Evolutionary conservation across 1,139 yeast genomes (phyloP).

Genomic region (Sporopachydermia cereana): DNA sequence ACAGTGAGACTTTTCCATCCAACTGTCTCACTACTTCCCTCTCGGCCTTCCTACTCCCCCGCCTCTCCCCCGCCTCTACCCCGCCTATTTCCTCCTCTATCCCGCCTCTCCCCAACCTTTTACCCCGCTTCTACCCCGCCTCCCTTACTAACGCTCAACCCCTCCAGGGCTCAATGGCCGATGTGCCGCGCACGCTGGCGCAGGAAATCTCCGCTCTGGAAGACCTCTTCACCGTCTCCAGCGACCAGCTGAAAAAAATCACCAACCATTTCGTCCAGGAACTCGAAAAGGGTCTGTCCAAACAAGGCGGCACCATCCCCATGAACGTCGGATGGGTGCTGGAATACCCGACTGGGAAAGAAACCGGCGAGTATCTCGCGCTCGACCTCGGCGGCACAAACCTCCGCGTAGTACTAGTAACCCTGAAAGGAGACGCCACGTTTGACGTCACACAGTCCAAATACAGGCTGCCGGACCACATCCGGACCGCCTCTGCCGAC

Average conservation of each 20-base stretch:
- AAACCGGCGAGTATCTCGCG: constrained; percentile 80
- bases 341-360: constrained; percentile 87
- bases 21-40: background rate
- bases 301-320: constrained; percentile 75
- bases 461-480: constrained; percentile 56
- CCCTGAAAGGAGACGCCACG: constrained; percentile 63
- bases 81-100: background rate
- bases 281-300: constrained; percentile 68
- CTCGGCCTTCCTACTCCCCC: background rate
- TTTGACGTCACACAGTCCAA: constrained; percentile 80
- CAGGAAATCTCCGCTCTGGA: constrained; percentile 50
- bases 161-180: constrained; percentile 54
- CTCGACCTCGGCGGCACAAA: constrained; percentile 95
- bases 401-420: constrained; percentile 78
- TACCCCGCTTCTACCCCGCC: background rate
- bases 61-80: background rate
- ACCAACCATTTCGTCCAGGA: constrained; percentile 61
- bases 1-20: no score
- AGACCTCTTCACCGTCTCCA: constrained; percentile 49
- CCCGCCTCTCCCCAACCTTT: background rate
- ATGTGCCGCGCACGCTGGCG: constrained; percentile 54
- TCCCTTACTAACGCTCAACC: background rate
- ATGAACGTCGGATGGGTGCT: constrained; percentile 97
- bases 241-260: constrained; percentile 48
- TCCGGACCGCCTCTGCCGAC: constrained; percentile 72